These are phyloP conservation scores for Boletus rex-veris DNA, from an alignment of 768 basidiomycete species.

Conservation along the genomic window DNA sequence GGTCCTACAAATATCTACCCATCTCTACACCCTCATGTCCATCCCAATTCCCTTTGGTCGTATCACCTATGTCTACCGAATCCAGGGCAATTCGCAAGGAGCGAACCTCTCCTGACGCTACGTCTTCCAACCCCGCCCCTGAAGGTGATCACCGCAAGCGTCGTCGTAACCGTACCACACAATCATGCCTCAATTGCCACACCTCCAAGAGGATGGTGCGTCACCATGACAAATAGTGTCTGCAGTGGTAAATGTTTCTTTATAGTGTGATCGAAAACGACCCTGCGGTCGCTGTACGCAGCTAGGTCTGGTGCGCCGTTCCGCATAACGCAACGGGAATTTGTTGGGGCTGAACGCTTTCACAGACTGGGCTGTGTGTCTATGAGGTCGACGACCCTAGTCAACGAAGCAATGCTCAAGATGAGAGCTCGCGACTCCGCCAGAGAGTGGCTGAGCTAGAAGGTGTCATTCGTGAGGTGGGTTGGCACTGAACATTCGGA, in stretches of 20 bases:
- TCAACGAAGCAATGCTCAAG: slow-evolving; percentile 48
- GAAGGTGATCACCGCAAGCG: slow-evolving; percentile 57
- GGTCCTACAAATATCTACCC: slow-evolving; percentile 28
- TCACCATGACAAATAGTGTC: neutral
- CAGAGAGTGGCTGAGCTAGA: slow-evolving; percentile 80
- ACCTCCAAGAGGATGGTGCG: slow-evolving; percentile 70
- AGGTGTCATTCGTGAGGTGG: slow-evolving; percentile 76
- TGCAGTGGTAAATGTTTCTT: neutral
- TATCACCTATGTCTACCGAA: slow-evolving; percentile 27
- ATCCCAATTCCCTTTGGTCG: slow-evolving; percentile 1
- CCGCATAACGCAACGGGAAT: slow-evolving; percentile 21
- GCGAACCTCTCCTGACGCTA: slow-evolving; percentile 23
- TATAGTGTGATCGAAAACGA: slow-evolving; percentile 46
- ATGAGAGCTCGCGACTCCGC: slow-evolving; percentile 63
- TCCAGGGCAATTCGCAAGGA: slow-evolving; percentile 28
- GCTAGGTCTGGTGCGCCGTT: slow-evolving; percentile 35
- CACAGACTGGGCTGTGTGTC: slow-evolving; percentile 74
- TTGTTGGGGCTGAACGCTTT: slow-evolving; percentile 5
- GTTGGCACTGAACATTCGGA: slow-evolving; percentile 1
- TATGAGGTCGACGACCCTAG: slow-evolving; percentile 80
- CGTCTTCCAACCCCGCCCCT: slow-evolving; percentile 30
- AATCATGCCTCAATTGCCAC: slow-evolving; percentile 72
- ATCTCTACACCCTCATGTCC: slow-evolving; percentile 1
- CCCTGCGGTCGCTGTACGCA: slow-evolving; percentile 46
- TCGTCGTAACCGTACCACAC: slow-evolving; percentile 69